phyloP scores from a whole-genome alignment of 2,329 filamentous ascomycete species.

The Fusarium gaditjirri region DNA sequence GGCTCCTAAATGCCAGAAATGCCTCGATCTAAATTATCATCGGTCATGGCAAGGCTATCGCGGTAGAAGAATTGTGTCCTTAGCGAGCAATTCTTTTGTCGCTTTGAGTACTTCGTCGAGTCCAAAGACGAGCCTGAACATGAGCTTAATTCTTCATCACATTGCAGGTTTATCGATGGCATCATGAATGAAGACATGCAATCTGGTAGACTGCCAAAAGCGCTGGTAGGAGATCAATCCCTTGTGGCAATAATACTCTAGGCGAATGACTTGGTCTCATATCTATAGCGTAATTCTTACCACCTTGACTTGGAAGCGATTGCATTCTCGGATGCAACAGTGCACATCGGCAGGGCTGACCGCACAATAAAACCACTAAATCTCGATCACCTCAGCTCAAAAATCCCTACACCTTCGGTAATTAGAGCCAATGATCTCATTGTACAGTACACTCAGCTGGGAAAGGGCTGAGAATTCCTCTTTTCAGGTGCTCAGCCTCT shows the following conservation, averaged over 20 bases:
- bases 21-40: fast-evolving
- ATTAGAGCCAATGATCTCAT: background rate
- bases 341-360: background rate
- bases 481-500: background rate
- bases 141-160: too few species aligned
- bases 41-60: fast-evolving
- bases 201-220: fast-evolving
- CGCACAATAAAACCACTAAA: background rate
- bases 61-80: background rate
- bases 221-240: background rate
- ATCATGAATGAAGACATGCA: background rate
- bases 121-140: background rate
- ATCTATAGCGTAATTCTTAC: fast-evolving
- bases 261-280: fast-evolving
- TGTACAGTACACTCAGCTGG: fast-evolving
- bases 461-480: background rate
- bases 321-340: background rate
- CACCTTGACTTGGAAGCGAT: fast-evolving
- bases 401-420: background rate
- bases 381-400: fast-evolving
- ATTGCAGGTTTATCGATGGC: fast-evolving
- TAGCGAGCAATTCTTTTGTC: fast-evolving
- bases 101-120: background rate
- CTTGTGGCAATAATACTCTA: too few species aligned
- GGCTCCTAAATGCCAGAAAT: fast-evolving